Evolutionary conservation across 306 rosid species (phyloP).

Genomic region (Begonia fuchsioides): DNA sequence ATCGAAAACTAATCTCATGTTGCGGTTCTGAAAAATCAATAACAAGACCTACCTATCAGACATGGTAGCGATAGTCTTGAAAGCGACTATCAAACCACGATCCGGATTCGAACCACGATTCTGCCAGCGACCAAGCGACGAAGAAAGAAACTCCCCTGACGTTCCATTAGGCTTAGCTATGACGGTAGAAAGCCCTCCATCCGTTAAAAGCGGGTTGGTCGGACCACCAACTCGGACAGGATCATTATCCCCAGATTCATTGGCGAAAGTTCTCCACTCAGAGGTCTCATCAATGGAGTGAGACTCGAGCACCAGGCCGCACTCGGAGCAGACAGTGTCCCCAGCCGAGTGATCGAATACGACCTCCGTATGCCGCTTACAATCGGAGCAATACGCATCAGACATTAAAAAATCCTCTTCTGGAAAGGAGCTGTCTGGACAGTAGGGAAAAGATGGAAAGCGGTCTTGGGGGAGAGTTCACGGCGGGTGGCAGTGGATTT

Average conservation of each 20-base stretch:
- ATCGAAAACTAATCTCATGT: too few relatives aligned
- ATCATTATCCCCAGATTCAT: constrained; percentile 91
- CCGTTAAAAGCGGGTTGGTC: constrained; percentile 63
- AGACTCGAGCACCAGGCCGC: constrained; percentile 81
- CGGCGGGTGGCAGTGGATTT: too few relatives aligned
- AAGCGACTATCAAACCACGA: constrained; percentile 72
- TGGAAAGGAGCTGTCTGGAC: too few relatives aligned
- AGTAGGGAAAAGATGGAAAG: too few relatives aligned
- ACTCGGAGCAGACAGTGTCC: constrained; percentile 85
- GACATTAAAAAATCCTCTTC: constrained; percentile 26
- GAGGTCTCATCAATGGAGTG: constrained; percentile 92
- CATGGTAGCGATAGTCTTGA: constrained; percentile 91
- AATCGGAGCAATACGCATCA: constrained; percentile 76
- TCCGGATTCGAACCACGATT: constrained; percentile 88
- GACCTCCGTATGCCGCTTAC: constrained; percentile 89
- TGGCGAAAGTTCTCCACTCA: constrained; percentile 89
- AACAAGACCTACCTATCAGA: constrained; percentile 50
- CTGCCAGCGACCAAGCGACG: constrained; percentile 96
- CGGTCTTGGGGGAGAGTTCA: too few relatives aligned
- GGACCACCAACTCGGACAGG: constrained; percentile 97
- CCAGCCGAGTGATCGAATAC: constrained; percentile 93
- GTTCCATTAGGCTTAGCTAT: constrained; percentile 81
- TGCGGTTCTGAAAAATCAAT: too few relatives aligned
- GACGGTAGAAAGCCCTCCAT: constrained; percentile 83
- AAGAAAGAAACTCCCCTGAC: constrained; percentile 64